Conservation (phyloP, 768 basidiomycete species). For the Trametes punicea region DNA sequence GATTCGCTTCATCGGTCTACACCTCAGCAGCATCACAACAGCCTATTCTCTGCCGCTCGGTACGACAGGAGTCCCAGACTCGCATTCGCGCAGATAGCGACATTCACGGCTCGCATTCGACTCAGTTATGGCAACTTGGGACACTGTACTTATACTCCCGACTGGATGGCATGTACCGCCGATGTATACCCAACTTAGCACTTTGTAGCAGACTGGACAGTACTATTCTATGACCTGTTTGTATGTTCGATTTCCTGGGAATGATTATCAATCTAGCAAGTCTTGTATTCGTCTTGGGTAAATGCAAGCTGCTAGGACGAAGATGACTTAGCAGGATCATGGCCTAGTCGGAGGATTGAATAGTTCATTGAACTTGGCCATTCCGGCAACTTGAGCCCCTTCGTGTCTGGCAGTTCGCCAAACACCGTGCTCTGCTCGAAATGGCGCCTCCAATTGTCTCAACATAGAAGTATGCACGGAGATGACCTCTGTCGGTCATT, state of each 20-base stretch:
- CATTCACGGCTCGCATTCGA: too few species aligned
- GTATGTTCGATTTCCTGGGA: too few species aligned
- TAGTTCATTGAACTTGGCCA: background rate
- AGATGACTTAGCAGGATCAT: too few species aligned
- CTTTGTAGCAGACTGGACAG: too few species aligned
- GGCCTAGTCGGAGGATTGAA: too few species aligned
- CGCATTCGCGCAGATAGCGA: background rate
- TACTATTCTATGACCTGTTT: too few species aligned
- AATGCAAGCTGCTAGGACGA: too few species aligned
- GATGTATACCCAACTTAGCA: too few species aligned
- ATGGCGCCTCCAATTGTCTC: background rate
- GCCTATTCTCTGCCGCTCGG: background rate
- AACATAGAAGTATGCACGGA: constrained; percentile 1
- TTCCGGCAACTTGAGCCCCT: background rate
- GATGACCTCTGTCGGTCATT: background rate
- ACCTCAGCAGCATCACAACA: background rate
- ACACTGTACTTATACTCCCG: background rate
- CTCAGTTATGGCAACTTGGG: background rate
- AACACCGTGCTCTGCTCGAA: background rate
- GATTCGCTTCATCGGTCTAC: background rate
- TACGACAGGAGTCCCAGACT: background rate
- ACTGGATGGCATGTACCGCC: background rate
- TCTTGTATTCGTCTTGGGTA: background rate
- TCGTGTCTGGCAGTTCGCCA: background rate
- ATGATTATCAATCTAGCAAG: too few species aligned